A percentile compares a stretch with the other conserved stretches of the same genome.
Evolutionary conservation across 73 alveolate genomes (phyloP).

Genomic region (Diophrys appendiculata): DNA sequence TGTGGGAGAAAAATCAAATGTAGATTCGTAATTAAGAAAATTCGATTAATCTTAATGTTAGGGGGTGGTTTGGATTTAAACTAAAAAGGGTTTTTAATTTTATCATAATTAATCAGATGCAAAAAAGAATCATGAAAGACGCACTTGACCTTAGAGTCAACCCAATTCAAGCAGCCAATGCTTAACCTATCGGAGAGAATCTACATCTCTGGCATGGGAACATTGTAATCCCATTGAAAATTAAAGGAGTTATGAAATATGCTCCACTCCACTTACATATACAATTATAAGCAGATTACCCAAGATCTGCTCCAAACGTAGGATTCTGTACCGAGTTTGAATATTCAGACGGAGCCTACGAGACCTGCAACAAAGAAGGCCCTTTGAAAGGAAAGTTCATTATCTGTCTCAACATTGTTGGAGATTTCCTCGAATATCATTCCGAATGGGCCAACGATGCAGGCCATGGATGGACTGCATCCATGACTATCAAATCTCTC

Average conservation of each 20-base stretch:
- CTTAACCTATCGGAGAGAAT: neutral
- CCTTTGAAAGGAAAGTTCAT: neutral
- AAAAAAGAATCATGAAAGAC: neutral
- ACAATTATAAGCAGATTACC: neutral
- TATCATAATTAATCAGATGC: too few relatives aligned
- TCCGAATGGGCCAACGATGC: conserved; percentile 1
- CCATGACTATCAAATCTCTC: neutral
- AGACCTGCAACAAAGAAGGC: neutral
- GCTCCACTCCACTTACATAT: neutral
- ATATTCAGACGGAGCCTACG: neutral
- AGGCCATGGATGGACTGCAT: neutral
- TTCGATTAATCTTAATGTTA: too few relatives aligned
- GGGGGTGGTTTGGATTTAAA: too few relatives aligned
- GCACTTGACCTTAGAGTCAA: neutral
- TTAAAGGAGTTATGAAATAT: neutral
- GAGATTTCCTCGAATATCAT: too few relatives aligned
- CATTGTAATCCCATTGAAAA: neutral
- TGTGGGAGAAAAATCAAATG: too few relatives aligned
- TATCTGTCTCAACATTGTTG: too few relatives aligned
- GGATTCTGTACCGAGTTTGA: neutral
- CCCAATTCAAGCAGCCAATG: neutral
- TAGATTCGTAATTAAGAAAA: too few relatives aligned
- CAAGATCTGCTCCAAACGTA: neutral
- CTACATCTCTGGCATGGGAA: neutral
- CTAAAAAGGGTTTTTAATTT: too few relatives aligned